Percentiles rank a stretch among this genome's conserved stretches.
Evolutionary conservation across 1,139 yeast genomes (phyloP).

Genomic region (Yamadazyma epiphylla): DNA sequence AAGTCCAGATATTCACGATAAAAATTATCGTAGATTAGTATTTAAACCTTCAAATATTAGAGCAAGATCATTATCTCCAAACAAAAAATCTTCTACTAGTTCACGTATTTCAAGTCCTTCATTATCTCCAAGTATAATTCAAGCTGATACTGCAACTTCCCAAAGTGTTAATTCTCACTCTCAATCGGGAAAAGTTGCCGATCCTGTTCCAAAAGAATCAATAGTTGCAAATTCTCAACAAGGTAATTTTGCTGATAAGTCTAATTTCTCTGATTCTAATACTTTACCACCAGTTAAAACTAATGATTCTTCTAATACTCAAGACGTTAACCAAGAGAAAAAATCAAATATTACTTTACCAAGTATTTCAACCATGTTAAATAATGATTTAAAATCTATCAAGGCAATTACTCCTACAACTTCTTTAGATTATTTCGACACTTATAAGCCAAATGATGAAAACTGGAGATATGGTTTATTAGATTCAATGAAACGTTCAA

Average conservation of each 20-base stretch:
- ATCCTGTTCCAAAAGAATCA: not conserved
- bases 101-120: slow-evolving; percentile 5
- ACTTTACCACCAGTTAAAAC: slow-evolving; percentile 1
- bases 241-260: not conserved
- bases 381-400: slow-evolving; percentile 22
- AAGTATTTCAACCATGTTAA: slow-evolving; percentile 39
- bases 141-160: too few species aligned
- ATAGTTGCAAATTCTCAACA: not conserved
- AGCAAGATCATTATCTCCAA: slow-evolving; percentile 36
- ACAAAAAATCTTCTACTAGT: slow-evolving; percentile 11
- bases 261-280: not conserved
- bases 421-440: slow-evolving; percentile 44
- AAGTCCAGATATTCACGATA: slow-evolving; percentile 5
- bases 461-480: slow-evolving; percentile 44
- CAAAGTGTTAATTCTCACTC: too few species aligned
- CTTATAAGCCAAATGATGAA: slow-evolving; percentile 46
- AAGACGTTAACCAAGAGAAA: not conserved
- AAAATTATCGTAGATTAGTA: slow-evolving; percentile 1
- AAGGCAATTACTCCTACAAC: slow-evolving; percentile 42
- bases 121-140: slow-evolving; percentile 6
- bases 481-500: slow-evolving; percentile 32
- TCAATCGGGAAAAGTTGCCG: too few species aligned
- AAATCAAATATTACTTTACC: slow-evolving; percentile 26
- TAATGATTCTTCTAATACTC: not conserved
- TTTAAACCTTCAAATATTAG: slow-evolving; percentile 13